Evolutionary conservation across 106 monocot species (phyloP), one percentile per base, ranked within the genome.

Genomic region (Dactylorhiza incarnata): DNA sequence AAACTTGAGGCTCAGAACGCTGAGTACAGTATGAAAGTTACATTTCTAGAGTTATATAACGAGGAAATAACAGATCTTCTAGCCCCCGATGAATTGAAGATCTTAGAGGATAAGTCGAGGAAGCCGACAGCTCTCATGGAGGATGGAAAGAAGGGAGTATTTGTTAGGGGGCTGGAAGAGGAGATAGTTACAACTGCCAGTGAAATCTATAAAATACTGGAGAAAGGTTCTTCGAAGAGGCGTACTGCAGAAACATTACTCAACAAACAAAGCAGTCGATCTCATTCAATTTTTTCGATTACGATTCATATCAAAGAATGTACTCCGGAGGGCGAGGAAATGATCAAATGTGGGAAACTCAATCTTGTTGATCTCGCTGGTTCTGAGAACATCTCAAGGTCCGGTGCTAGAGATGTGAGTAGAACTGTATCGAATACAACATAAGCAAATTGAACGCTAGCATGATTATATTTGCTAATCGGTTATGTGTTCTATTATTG

Each of bases 351-450:
- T 45, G 89, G 89, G 76, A 89, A 86, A 78, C 85, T 89, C 43
- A 89, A 89, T 86, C 86, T 86, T 71, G 89, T 89, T 75, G 89
- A 89, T 81, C 89, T 89, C 78, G 89, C 89, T 73, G 89, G 89
- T 71, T 89, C 89, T 37, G 89, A 86, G 62, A 89, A 89, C 62
- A 89, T 89, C 72, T 85, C 80, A 75, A 76, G 85, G n/a, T 89
- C 89, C 0, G 89, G 89, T 29, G 89, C 89, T 73, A 83, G 85
- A 83, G 89, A 89, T 73, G 89, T 89, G 83, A 73, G 85, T 79
- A 37, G 55, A 22, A 48, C 37, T 29, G 45, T 45, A 17, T 9
- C 16, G 44, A 17, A 45, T 46, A 13, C 29, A 26, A 65, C 69
- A 52, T 69, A 45, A 69, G 17, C 44, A 69, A 69, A 46, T 12